Evolutionary conservation across 2,329 filamentous ascomycete species (phyloP), one percentile per base, ranked within the genome.

Genomic region (Myrmaecium sp.): DNA sequence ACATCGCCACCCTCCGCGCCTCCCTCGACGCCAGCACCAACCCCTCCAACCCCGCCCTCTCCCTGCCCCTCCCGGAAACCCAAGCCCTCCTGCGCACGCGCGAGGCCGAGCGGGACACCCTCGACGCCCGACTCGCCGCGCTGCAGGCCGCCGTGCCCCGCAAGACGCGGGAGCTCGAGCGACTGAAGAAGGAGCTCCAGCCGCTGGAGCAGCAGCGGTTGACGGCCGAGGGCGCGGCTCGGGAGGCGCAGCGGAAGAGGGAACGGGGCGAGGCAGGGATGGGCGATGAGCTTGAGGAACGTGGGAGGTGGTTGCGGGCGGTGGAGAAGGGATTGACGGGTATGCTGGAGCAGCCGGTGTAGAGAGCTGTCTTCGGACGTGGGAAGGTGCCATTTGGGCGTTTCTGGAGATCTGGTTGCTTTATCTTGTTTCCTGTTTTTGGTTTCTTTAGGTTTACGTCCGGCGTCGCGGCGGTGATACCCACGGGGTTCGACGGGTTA

Each of bases 251-350:
- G 47, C 60, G 69, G 41, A 63, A 74, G 39, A 75, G 72, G 46
- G 75, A 81, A 40, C 47, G 62, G 45, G 43, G 70, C 6, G 54
- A 73, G 5, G 68, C 69, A 4, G 74, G 73, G 5, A 66, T 71
- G 21, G 68, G 69, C 10, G 77, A 82, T 39, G 76, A 84, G 40
- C 48, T 83, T 17, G 79, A 84, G 46, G 74, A 79, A 49, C 64
- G 71, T 38, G 79, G 74, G 5, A 60, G 77, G 36, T 86, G 79
- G 79, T 71, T 73, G 52, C 66, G 69, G 36, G 73, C 72, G 11
- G 70, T 69, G n/a, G 76, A 82, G 43, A 54, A 57, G 6, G 64
- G 53, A 9, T 47, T 83, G 46, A 69, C 56, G 42, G 60, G 66
- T 31, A 69, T 78, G 52, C 44, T 82, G 37, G 69, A 72, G 36